Evolutionary conservation across 305 asterid species (phyloP), one percentile per base, ranked within the genome.

Genomic region (Fraxinus baroniana): DNA sequence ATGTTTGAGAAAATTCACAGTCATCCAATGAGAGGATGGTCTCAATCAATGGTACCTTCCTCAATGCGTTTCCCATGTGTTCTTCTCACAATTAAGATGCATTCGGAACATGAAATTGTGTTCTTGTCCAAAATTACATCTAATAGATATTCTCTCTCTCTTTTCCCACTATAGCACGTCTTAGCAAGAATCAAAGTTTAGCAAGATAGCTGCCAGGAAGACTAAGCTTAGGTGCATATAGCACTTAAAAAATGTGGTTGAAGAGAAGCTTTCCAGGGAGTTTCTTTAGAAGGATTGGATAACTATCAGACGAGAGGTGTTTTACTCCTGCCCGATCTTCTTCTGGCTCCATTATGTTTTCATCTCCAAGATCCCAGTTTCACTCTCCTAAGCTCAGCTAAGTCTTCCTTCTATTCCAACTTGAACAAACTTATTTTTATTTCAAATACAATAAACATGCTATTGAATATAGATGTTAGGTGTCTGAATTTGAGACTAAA

Each of bases 361-460:
- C 49, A 52, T 75, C 74, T 41, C 35, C 55, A 78, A 33, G 77
- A 52, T 36, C 74, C 72, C 36, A 74, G 1, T 32, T 81, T 78
- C 71, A n/a, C 24, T 57, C 66, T 77, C 68, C 74, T 28, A 55
- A 55, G 30, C 62, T 74, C 64, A 81, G 30, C 26, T 8, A 85
- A 77, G 13, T 7, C 60, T 60, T 24, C 20, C 36, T 13, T 44
- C 24, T 5, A 66, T 2, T 41, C 46, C 77, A 20, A 68, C 18
- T 76, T 80, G 12, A 62, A 77, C 33, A 77, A 8, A 18, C 41
- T 80, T 46, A 71, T 30, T 77, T 26, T 17, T 24, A 80, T 30
- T 32, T 33, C 36, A 37, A 30, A 64, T 28, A 9, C 18, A 17
- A 68, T 26, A 28, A 68, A 7, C 17, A 66, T 22, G 35, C 74